A percentile compares a stretch with the other conserved stretches of the same genome.
Conservation (phyloP, 129 eudicot genomes). For the Silybum marianum region DNA sequence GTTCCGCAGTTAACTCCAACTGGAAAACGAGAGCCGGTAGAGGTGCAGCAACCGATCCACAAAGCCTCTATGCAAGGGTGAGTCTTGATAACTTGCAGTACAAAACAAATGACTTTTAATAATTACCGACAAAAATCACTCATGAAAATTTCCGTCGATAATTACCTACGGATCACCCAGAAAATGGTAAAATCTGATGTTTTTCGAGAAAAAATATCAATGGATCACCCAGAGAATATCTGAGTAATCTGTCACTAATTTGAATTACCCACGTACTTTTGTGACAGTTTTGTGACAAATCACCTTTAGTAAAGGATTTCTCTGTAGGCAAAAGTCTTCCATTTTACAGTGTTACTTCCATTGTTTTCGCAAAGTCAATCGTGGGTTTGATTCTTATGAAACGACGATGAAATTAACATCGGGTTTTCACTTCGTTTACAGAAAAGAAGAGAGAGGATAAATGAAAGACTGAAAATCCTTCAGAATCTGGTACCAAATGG, state of each 20-base stretch:
- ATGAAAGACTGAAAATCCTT: slow-evolving; percentile 87
- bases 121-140: no score
- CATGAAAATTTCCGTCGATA: no score
- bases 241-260: no score
- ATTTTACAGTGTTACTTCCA: neutral
- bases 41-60: slow-evolving; percentile 95
- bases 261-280: no score
- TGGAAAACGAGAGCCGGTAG: slow-evolving; percentile 77
- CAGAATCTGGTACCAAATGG: slow-evolving; percentile 95
- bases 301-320: no score
- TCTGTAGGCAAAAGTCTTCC: no score
- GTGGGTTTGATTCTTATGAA: neutral
- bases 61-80: slow-evolving; percentile 98
- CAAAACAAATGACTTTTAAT: no score
- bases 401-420: slow-evolving; percentile 5
- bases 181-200: no score
- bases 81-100: neutral
- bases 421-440: slow-evolving; percentile 34
- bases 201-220: no score
- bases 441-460: slow-evolving; percentile 95
- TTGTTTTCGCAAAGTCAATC: neutral
- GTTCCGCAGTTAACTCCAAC: slow-evolving; percentile 39
- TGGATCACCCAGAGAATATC: no score
- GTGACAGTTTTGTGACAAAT: no score
- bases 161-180: no score